Base-by-base conservation (phyloP, 352 stramenopile genomes). In the Aphanomyces stellatus region DNA sequence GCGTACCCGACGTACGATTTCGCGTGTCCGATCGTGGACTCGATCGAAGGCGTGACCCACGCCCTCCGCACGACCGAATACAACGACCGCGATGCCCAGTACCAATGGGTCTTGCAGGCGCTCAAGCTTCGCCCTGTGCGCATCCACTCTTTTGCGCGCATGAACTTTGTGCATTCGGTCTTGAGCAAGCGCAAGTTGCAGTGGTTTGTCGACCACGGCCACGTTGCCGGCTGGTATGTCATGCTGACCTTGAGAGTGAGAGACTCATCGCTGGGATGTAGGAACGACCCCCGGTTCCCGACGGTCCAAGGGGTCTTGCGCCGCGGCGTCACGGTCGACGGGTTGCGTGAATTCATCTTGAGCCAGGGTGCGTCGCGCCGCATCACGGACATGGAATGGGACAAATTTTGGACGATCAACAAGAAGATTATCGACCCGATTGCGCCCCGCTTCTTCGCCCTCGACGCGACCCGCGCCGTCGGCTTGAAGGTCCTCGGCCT, bases 1-100 rank as follows among this genome's bases (percentile, higher is more conserved):
- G 97, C 97, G 33, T 99, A 99, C 74, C 98, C 98, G 40, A 99
- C 97, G 13, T 99, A 99, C 76, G 98, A 99, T 76, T 82, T 99
- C 51, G 97, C 97, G 6, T 99, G 97, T 77, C 97, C 97, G 30
- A 99, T 99, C 76, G 96, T 99, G 6, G 98, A 99, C 82, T 97
- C 87, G 8, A 78, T 99, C 10, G 98, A 99, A 74, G 98, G 98
- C 30, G 97, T 99, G 40, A 99, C 96, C 31, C 98, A 99, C 79
- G 96, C 97, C 2, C 77, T 99, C 60, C 91, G 98, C 65, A 99
- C 97, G 30, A 99, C 97, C 0, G 97, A 99, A 82, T 99, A 99
- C 87, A 98, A 99, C 71, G 98, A 99, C 80, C 88, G 97, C 42
- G 95, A 99, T 70, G 89, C 96, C 71, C 97, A 99, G 80, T 99